Base-by-base conservation (phyloP, 116 monocot species). In the Zostera marina region DNA sequence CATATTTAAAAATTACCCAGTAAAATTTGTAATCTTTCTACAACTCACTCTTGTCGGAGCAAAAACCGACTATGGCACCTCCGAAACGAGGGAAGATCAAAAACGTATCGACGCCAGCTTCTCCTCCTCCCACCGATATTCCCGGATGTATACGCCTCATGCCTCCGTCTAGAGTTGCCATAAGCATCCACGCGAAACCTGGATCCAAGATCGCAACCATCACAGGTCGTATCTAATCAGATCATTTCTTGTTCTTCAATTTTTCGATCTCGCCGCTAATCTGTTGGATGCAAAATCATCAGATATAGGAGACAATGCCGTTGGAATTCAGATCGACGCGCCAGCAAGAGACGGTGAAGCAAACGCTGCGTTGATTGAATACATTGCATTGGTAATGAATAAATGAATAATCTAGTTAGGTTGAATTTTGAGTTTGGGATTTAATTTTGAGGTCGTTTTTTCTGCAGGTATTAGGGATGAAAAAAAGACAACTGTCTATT, bases 341-440 rank as follows among this genome's bases (percentile, higher is more conserved):
- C 88, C 88, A 13, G 88, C 88, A 46, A 88, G 84, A 70, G 94
- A 94, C 22, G 94, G 94, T 8, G 94, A 94, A 52, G 88, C 84
- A 19, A 88, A 88, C 63, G 76, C 81, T 13, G 85, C 84, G 13
- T 63, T 94, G 40, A 42, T 94, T 47, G 94, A 94, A 5, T 94
- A 67, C 69, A 84, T 88, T 13, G 49, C 19, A 13, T 51, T 19
- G 49, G 49, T 51, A 51, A n/a, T n/a, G n/a, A n/a, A n/a, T n/a
- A n/a, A n/a, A n/a, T n/a, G n/a, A n/a, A n/a, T n/a, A n/a, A n/a
- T n/a, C n/a, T n/a, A n/a, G n/a, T n/a, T n/a, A n/a, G n/a, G n/a
- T 32, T 32, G 32, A 32, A 32, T 32, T 32, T 32, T 32, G 32
- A 32, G 32, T 32, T 32, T 32, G 32, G 32, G 32, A 32, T 32